Evolutionary conservation across 164 flowering plant species (phyloP), one percentile per base, ranked within the genome.

Genomic region (Taxillus chinensis): DNA sequence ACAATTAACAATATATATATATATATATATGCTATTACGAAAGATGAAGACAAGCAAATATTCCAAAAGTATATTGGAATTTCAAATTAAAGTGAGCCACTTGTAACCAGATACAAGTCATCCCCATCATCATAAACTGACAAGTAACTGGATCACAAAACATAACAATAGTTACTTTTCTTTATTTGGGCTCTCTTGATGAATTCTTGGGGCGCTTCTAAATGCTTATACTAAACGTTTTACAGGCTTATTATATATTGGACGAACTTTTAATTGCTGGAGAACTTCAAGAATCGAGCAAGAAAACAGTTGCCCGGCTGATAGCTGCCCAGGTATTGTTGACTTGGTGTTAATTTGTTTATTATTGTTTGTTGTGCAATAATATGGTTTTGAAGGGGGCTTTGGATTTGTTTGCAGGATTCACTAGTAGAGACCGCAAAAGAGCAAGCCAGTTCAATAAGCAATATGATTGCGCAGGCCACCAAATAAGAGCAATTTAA

Each of bases 231-330:
- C 12, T 8, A 27, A 27, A 39, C 2, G 41, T 0, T 52, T 45
- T 14, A 17, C 59, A 90, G 96, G 98, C 96, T 7, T 91, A 89
- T 69, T 89, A 82, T 64, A 83, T 89, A 62, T 65, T 91, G 77
- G 93, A 91, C 68, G 97, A 91, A 72, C 59, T 88, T 64, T 65
- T 91, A 68, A 78, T 91, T 68, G 98, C 95, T 46, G 95, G 98
- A 8, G 98, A 92, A 71, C 95, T 92, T 60, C 98, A 92, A 75
- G 98, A 89, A 64, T 79, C 98, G 2, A 92, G 96, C 85, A 92
- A 92, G 90, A 92, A 83, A 73, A 87, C 89, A 16, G 86, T 89
- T 64, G 87, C 89, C 42, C 78, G 98, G 49, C 72, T 89, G 62
- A 84, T 89, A 54, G 87, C 92, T 63, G 87, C 90, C 43, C 98